These are phyloP conservation scores for Artemisia tridentata DNA, from an alignment of 129 eudicot species.

Conservation along the genomic window DNA sequence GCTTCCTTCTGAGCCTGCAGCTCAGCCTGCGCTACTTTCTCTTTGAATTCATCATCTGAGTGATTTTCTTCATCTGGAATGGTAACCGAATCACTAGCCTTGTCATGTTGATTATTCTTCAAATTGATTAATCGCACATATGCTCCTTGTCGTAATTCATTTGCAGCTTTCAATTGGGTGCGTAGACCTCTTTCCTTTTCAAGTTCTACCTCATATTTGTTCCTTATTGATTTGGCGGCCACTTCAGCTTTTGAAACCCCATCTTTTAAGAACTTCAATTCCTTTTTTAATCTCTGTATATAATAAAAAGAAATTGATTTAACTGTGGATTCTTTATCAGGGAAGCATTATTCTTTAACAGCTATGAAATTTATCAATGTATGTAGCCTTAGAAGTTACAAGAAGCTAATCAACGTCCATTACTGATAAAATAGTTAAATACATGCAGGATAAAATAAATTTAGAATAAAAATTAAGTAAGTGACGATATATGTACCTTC, in stretches of 20 bases:
- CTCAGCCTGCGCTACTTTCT: background rate
- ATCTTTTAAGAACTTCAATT: slow-evolving; percentile 41
- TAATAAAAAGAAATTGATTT: background rate
- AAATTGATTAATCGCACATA: slow-evolving; percentile 29
- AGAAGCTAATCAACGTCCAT: background rate
- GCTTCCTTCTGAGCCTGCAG: slow-evolving; percentile 6
- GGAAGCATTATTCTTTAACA: too few species aligned
- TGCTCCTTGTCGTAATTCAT: slow-evolving; percentile 48
- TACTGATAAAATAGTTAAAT: background rate
- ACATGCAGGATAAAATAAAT: background rate
- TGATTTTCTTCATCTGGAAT: background rate
- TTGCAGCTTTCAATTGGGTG: slow-evolving; percentile 39
- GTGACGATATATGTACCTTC: slow-evolving; percentile 38
- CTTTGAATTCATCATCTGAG: too few species aligned
- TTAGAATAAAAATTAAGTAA: background rate
- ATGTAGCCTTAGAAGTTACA: background rate
- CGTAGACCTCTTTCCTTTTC: slow-evolving; percentile 37
- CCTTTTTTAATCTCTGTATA: slow-evolving; percentile 54
- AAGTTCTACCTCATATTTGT: slow-evolving; percentile 40
- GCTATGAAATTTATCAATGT: background rate
- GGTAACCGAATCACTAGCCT: slow-evolving; percentile 40
- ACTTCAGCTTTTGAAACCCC: slow-evolving; percentile 39
- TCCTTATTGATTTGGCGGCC: slow-evolving; percentile 17
- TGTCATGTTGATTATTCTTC: slow-evolving; percentile 37
- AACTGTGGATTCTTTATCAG: too few species aligned